Conservation (phyloP, 805 yeast species). For the Huiozyma naganishii region DNA sequence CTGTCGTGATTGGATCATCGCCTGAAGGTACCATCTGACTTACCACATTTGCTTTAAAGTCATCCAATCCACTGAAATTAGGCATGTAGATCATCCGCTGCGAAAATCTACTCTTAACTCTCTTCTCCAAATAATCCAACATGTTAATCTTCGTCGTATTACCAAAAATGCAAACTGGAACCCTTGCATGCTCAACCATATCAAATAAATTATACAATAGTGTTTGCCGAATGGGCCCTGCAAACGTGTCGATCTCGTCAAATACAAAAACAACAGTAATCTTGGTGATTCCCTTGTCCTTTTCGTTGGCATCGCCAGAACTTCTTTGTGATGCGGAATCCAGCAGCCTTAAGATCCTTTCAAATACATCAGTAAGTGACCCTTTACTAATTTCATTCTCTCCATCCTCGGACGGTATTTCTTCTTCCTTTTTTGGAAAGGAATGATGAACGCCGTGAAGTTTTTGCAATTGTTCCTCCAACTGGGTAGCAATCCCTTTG, state of each 20-base stretch:
- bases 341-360: constrained; percentile 42
- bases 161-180: constrained; percentile 77
- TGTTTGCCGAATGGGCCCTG: constrained; percentile 65
- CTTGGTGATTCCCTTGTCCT: constrained; percentile 14
- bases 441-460: constrained; percentile 18
- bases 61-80: constrained; percentile 37
- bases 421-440: neutral
- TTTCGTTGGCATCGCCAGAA: neutral
- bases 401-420: neutral
- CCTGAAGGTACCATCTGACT: constrained; percentile 16
- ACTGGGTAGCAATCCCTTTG: constrained; percentile 74
- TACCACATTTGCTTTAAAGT: constrained; percentile 40
- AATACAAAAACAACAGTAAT: constrained; percentile 65
- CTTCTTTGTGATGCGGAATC: constrained; percentile 26
- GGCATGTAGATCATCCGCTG: constrained; percentile 60
- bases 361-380: constrained; percentile 50
- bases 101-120: constrained; percentile 83
- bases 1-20: neutral
- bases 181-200: constrained; percentile 56
- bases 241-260: constrained; percentile 78
- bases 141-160: constrained; percentile 63
- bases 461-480: constrained; percentile 40
- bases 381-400: constrained; percentile 37
- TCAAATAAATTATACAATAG: constrained; percentile 82
- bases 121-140: constrained; percentile 74